Base-by-base conservation (phyloP, 2,329 filamentous ascomycete species). In the Cytospora schulzeri region DNA sequence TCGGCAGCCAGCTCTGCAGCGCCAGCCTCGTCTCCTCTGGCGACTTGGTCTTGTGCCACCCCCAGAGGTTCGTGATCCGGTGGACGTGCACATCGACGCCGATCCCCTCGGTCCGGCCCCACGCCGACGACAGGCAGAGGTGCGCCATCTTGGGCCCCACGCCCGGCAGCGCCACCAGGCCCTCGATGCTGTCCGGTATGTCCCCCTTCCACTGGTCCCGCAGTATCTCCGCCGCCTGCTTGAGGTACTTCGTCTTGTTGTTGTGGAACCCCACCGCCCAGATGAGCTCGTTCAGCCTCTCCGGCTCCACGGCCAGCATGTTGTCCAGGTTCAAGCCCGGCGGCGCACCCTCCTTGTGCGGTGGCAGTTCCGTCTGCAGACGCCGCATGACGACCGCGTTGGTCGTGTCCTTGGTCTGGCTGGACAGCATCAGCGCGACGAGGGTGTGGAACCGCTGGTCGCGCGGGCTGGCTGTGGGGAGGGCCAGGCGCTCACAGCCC, bases 81-180 rank as follows among this genome's bases (percentile, higher is more conserved):
- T 97, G 93, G 4, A 97, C 93, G 76, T 97, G 93, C 6, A 97
- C 93, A 75, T 97, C 93, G 57, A 97, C 93, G 29, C 93, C 93
- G 68, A 97, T 96, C 9, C 93, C 93, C 72, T 87, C 81, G 61
- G 84, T 85, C 38, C 80, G 79, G 70, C 78, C 76, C 85, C 85
- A 87, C 83, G 72, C 89, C 0, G 90, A 90, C 55, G 88, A 90
- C 80, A 97, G 86, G 74, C 91, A 94, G 26, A 97, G 84, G 75
- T 95, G 93, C 15, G 90, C 93, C 93, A 97, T 97, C 78, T 97
- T 97, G 33, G 93, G 93, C 0, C 93, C 93, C 1, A 97, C 93
- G 6, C 93, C 93, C 0, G 93, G 93, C 0, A 97, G 83, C 1
- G 87, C 85, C 59, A 88, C 88, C 24, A 97, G 82, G 0, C 90